Evolutionary conservation across 768 basidiomycete species (phyloP), one percentile per base, ranked within the genome.

Genomic region (Paxillus ammoniavirescens): DNA sequence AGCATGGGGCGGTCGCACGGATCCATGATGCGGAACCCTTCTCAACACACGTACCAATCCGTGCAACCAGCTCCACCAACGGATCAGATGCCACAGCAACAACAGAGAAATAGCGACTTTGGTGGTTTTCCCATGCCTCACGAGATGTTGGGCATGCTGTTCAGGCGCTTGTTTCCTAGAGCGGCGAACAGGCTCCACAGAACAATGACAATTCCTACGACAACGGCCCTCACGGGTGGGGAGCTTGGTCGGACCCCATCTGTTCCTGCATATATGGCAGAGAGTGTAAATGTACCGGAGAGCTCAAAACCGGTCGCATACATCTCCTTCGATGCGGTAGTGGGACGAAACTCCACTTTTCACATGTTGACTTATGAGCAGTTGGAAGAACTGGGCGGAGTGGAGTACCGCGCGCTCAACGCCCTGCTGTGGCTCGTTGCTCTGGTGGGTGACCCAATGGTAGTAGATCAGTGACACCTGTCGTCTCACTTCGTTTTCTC

Each of bases 301-400:
- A 80, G 81, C n/a, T 75, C 73, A 46, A 79, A 73, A 58, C 66
- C 72, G 1, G 93, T 89, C 2, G 75, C 89, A 0, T 98, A 98
- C 67, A 86, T 98, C 53, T 80, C 85, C 1, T 98, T 97, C 65
- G 83, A 91, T 42, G 89, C 92, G 0, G 66, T 81, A 2, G 91
- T 94, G n/a, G 90, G 92, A 0, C 79, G 85, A 33, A 96, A 95
- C 65, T 92, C 89, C 3, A 72, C 73, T 3, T 91, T 91, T 59
- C 78, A 80, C 36, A 74, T 69, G 58, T 71, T 96, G 49, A 90
- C 86, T 0, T 77, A 81, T 17, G 91, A 93, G 44, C 89, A 98
- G 63, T 73, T 91, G 60, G 93, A 96, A 59, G 93, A 97, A 67
- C 73, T 98, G 5, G 94, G 94, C 4, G 95, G 96, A 17, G 88